phyloP scores from a whole-genome alignment of 164 flowering plant genomes.

The Tetracentron sinense region DNA sequence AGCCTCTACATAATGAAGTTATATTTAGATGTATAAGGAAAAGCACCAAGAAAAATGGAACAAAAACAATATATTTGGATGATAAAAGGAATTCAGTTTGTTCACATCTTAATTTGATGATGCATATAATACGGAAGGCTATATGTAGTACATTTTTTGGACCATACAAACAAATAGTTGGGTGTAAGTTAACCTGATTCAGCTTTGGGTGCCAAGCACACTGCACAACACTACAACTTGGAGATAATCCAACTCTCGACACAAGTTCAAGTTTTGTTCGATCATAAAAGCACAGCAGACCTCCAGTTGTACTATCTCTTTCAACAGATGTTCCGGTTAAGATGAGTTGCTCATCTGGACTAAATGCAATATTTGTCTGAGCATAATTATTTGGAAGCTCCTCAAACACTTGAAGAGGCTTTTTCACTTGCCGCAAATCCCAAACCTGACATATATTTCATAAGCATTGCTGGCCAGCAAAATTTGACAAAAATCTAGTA shows the following conservation, averaged over 20 bases:
- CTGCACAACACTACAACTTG: conserved; percentile 83
- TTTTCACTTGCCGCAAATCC: conserved; percentile 87
- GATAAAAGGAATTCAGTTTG: neutral
- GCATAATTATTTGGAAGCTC: conserved; percentile 96
- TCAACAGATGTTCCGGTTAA: conserved; percentile 96
- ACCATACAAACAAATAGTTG: neutral
- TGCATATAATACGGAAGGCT: neutral
- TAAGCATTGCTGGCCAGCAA: neutral
- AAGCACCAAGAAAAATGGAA: neutral
- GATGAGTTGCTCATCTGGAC: conserved; percentile 92
- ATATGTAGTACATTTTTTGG: neutral
- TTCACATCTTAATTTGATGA: neutral
- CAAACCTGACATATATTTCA: conserved; percentile 57
- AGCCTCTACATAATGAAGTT: neutral
- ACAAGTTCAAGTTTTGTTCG: conserved; percentile 77
- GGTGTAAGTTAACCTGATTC: conserved; percentile 86
- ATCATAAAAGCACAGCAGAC: conserved; percentile 81
- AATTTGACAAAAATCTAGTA: neutral
- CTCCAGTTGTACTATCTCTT: conserved; percentile 74
- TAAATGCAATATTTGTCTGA: conserved; percentile 82
- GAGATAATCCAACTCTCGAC: conserved; percentile 89
- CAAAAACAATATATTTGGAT: neutral
- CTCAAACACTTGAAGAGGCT: conserved; percentile 62
- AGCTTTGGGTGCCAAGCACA: conserved; percentile 96
- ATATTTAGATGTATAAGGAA: too few species aligned